These are phyloP conservation scores for Cyclotella sp. DNA, from an alignment of 108 stramenopile species.

Conservation along the genomic window DNA sequence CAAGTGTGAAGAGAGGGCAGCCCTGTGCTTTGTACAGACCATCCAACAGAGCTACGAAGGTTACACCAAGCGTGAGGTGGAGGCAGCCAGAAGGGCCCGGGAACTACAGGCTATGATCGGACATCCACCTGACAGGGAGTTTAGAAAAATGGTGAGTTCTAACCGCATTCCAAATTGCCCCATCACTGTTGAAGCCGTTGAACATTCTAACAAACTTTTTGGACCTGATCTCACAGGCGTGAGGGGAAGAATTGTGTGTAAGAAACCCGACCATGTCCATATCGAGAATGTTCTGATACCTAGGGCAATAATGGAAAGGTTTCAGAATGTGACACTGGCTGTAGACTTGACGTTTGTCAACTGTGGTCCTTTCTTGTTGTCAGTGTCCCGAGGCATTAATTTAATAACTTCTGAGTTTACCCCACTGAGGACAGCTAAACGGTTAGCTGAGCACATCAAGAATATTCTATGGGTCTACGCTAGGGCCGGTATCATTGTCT, in stretches of 20 bases:
- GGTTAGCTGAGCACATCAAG: not conserved
- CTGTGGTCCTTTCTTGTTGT: conserved; percentile 36
- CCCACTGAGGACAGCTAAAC: conserved; percentile 18
- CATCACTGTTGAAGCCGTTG: conserved; percentile 19
- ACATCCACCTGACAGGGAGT: conserved; percentile 11
- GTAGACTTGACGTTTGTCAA: conserved; percentile 51
- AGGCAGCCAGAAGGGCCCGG: conserved; percentile 17
- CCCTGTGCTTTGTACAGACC: conserved; percentile 16
- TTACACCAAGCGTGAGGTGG: conserved; percentile 33
- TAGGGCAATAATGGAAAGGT: conserved; percentile 1
- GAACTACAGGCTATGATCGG: conserved; percentile 28
- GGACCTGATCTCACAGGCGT: too few relatives aligned
- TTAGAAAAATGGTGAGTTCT: conserved; percentile 22
- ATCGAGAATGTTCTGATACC: conserved; percentile 26
- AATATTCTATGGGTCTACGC: conserved; percentile 13
- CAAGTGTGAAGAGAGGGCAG: not conserved
- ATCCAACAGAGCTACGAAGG: conserved; percentile 27
- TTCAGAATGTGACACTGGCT: conserved; percentile 32
- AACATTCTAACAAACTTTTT: conserved; percentile 28
- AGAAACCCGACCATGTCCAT: conserved; percentile 19
- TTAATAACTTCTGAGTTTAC: conserved; percentile 39
- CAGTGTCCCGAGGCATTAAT: conserved; percentile 37
- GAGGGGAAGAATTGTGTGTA: conserved; percentile 31
- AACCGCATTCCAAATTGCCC: conserved; percentile 32
- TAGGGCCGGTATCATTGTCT: conserved; percentile 18